phyloP scores from a whole-genome alignment of 23 red algal genomes.

The Chondrus crispus region DNA sequence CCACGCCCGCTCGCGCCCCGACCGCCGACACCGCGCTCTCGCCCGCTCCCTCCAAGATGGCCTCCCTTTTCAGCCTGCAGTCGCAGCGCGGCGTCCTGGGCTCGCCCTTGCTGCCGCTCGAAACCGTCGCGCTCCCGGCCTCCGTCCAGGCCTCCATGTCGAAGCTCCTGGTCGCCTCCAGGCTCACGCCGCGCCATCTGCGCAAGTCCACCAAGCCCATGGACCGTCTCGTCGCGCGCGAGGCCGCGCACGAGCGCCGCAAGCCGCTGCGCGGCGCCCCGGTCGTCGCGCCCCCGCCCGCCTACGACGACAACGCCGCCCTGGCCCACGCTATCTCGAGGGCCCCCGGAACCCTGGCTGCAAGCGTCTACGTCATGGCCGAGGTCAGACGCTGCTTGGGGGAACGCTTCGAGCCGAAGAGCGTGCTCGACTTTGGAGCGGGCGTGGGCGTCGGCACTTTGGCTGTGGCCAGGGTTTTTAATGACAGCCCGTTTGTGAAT shows the following conservation, averaged over 20 bases:
- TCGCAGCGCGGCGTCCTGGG: slow-evolving; percentile 31
- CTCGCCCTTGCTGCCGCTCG: slow-evolving; percentile 46
- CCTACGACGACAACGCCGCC: slow-evolving; percentile 7
- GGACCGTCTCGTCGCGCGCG: neutral
- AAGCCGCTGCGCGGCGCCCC: slow-evolving; percentile 12
- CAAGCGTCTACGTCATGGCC: slow-evolving; percentile 44
- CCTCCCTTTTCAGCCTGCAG: too few relatives aligned
- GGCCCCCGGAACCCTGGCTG: slow-evolving; percentile 35
- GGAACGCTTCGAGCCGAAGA: slow-evolving; percentile 7
- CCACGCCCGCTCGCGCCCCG: too few relatives aligned
- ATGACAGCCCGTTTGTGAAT: too few relatives aligned
- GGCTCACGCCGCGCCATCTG: slow-evolving; percentile 5
- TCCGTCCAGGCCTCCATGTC: slow-evolving; percentile 16
- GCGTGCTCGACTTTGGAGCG: slow-evolving; percentile 45
- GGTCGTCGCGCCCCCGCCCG: neutral
- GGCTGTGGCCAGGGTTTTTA: slow-evolving; percentile 13
- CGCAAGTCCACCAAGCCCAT: slow-evolving; percentile 9
- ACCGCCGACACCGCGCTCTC: too few relatives aligned
- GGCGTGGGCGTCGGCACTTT: slow-evolving; percentile 26
- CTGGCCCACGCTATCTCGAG: slow-evolving; percentile 21
- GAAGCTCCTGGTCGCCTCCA: neutral
- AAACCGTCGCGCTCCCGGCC: slow-evolving; percentile 38
- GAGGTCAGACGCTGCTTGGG: slow-evolving; percentile 17
- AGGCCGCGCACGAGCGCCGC: neutral
- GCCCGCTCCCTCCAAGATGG: too few relatives aligned